Evolutionary conservation across 2,329 filamentous ascomycete species (phyloP).

Genomic region (Coniella lustricola): DNA sequence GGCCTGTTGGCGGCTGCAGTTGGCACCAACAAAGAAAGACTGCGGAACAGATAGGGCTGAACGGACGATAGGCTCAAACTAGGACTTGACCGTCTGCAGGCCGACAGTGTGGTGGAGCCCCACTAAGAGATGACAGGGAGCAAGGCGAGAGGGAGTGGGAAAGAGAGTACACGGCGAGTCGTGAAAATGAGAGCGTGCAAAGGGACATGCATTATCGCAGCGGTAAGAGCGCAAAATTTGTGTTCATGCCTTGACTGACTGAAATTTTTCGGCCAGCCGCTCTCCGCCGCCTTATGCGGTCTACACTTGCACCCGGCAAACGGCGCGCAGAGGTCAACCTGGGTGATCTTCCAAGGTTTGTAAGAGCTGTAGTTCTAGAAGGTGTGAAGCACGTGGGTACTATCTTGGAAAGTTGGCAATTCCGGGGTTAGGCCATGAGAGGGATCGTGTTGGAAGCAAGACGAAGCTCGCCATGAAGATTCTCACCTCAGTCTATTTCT

Average conservation of each 20-base stretch:
- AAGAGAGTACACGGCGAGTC: too few species aligned
- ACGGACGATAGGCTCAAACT: neutral
- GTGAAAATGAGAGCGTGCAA: too few species aligned
- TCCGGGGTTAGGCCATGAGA: too few species aligned
- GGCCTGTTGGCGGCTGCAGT: too few species aligned
- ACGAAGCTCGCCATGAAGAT: too few species aligned
- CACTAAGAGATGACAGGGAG: too few species aligned
- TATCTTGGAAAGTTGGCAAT: too few species aligned
- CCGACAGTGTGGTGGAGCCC: neutral
- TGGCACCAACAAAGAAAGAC: neutral
- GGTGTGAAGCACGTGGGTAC: too few species aligned
- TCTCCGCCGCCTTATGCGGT: neutral
- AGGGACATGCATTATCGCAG: neutral
- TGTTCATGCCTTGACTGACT: neutral
- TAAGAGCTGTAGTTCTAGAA: too few species aligned
- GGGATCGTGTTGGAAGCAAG: too few species aligned
- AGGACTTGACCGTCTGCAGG: neutral
- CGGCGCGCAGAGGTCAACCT: neutral
- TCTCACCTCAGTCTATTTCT: too few species aligned
- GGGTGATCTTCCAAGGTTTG: neutral
- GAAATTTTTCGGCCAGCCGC: neutral
- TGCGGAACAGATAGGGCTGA: neutral
- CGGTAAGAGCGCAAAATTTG: constrained; percentile 1
- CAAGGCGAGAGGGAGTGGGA: too few species aligned
- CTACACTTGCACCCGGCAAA: neutral